Conservation (phyloP, 306 rosid species). For the Fagus crenata region DNA sequence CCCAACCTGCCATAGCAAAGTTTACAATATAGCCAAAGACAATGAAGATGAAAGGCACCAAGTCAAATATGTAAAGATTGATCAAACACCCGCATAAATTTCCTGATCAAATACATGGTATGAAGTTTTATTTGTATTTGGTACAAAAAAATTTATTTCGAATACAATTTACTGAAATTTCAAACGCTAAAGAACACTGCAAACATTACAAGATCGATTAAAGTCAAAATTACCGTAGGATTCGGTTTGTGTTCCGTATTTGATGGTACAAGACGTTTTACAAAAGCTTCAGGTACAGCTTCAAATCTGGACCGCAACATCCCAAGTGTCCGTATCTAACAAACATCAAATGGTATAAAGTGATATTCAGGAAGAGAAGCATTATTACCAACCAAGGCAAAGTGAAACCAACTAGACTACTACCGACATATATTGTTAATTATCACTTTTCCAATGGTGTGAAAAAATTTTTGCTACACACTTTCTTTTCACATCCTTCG, state of each 20-base stretch:
- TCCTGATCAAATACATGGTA: background rate
- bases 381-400: slow-evolving; percentile 13
- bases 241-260: slow-evolving; percentile 26
- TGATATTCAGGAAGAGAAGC: slow-evolving; percentile 28
- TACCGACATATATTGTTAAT: background rate
- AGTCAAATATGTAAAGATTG: background rate
- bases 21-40: slow-evolving; percentile 26
- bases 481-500: too few relatives aligned
- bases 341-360: slow-evolving; percentile 32
- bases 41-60: background rate
- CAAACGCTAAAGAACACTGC: slow-evolving; percentile 23
- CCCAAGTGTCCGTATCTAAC: slow-evolving; percentile 98
- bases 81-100: background rate
- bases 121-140: slow-evolving; percentile 1
- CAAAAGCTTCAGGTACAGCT: slow-evolving; percentile 73
- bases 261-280: slow-evolving; percentile 63
- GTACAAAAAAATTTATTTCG: slow-evolving; percentile 14
- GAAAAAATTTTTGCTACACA: background rate
- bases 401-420: slow-evolving; percentile 4
- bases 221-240: slow-evolving; percentile 36
- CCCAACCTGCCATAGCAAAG: slow-evolving; percentile 56
- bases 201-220: background rate
- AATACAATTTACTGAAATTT: slow-evolving; percentile 28
- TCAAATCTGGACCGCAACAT: slow-evolving; percentile 91
- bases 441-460: background rate